Base-by-base conservation (phyloP, 2,329 filamentous ascomycete genomes). In the Clarireedia paspali region DNA sequence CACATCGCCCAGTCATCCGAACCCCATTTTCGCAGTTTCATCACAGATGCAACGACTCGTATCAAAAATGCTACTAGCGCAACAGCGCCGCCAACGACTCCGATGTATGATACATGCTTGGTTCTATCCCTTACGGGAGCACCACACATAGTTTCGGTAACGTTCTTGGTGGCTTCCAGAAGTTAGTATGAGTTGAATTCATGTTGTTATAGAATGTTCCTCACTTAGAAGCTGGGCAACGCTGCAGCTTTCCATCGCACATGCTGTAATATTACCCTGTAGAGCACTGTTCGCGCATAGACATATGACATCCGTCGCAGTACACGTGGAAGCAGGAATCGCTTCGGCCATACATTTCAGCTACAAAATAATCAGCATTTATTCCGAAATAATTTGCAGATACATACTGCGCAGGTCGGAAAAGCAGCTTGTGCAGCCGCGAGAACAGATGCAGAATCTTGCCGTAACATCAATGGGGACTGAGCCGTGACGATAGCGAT, bases 1-100 rank as follows among this genome's bases (percentile, higher is more conserved):
- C 12, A 30, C 34, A 55, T 49, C 12, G 45, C 40, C 24, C 27
- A 55, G 36, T 55, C 53, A 45, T 55, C 53, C 34, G 50, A 34
- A 23, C 53, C 53, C 44, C 44, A 46, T 46, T 46, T 17, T 14
- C 44, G n/a, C 23, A 46, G 17, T 15, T 23, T 46, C 44, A 46
- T 26, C 7, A 26, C 44, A 14, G 44, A 46, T 27, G 44, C 12
- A 2, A 46, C n/a, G 12, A 20, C 12, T 15, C 44, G 44, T 6
- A 46, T 17, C 3, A 46, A 46, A 14, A 46, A 46, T 46, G 44
- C n/a, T 46, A 27, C 17, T 27, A 46, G 23, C 23, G 44, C 44
- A 23, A 46, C 23, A 46, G 12, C 17, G 23, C 44, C 44, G 9
- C 44, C 44, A 6, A 27, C 15, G n/a, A 46, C 44, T 9, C 44